Conservation (phyloP, 306 rosid species). For the Ziziphus jujuba region DNA sequence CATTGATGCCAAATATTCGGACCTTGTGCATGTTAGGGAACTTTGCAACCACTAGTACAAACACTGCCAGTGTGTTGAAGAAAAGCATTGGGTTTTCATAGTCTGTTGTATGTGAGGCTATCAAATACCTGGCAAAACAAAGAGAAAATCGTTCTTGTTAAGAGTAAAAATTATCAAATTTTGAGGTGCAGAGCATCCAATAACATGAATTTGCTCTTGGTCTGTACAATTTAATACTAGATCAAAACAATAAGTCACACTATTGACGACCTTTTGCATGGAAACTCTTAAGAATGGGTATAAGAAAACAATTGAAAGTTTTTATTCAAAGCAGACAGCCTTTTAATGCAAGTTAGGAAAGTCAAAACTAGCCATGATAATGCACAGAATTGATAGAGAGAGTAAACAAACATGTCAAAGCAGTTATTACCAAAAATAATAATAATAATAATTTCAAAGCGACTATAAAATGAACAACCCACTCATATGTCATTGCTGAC, state of each 20-base stretch:
- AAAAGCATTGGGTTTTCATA: slow-evolving; percentile 43
- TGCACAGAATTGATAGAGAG: not conserved
- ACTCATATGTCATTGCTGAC: not conserved
- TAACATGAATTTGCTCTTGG: too few relatives aligned
- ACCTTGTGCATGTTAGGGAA: slow-evolving; percentile 54
- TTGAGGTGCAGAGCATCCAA: too few relatives aligned
- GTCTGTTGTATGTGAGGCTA: slow-evolving; percentile 46
- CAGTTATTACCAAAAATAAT: too few relatives aligned
- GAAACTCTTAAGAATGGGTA: not conserved
- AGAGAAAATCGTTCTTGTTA: not conserved
- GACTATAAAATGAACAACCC: too few relatives aligned
- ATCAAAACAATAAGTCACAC: not conserved
- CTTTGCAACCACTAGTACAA: slow-evolving; percentile 45
- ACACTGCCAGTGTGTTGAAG: slow-evolving; percentile 42
- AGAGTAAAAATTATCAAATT: not conserved
- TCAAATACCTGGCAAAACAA: slow-evolving; percentile 34
- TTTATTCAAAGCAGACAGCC: not conserved
- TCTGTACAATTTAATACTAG: not conserved
- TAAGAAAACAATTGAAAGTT: not conserved
- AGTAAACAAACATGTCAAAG: not conserved
- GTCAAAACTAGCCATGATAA: not conserved
- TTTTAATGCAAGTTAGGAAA: not conserved
- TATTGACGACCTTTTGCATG: too few relatives aligned
- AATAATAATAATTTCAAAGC: too few relatives aligned
- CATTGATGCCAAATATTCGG: slow-evolving; percentile 47